Evolutionary conservation across 2,329 filamentous ascomycete genomes (phyloP).

Genomic region (Xylaria sp.): DNA sequence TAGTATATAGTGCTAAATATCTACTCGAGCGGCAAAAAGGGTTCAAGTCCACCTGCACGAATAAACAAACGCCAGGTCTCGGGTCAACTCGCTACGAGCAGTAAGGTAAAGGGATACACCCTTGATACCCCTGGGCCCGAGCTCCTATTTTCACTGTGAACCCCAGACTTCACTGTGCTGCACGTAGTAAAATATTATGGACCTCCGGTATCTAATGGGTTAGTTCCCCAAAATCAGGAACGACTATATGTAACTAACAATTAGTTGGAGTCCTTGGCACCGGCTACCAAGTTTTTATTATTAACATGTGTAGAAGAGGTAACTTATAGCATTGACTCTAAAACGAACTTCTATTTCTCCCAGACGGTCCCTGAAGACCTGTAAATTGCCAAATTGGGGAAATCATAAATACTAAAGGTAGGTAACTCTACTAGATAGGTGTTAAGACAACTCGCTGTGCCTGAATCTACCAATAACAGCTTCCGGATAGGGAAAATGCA

Average conservation of each 20-base stretch:
- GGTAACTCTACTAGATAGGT: background rate
- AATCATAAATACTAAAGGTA: background rate
- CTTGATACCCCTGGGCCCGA: constrained; percentile 30
- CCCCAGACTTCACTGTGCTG: background rate
- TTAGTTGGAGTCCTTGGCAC: constrained; percentile 16
- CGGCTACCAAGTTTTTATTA: background rate
- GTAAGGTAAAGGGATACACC: background rate
- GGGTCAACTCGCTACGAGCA: constrained; percentile 14
- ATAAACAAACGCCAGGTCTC: constrained; percentile 19
- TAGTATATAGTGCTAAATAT: too few relatives aligned
- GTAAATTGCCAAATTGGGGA: background rate
- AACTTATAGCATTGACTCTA: constrained; percentile 8
- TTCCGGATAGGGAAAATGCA: background rate
- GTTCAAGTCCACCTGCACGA: background rate
- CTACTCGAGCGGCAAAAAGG: too few relatives aligned
- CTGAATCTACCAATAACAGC: background rate
- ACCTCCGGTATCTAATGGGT: constrained; percentile 12
- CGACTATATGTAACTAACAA: background rate
- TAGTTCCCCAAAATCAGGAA: constrained; percentile 16
- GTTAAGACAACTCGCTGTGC: background rate
- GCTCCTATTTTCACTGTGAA: constrained; percentile 12
- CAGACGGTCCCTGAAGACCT: background rate
- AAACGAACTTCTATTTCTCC: background rate
- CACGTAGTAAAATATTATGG: background rate
- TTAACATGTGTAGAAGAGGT: background rate